phyloP scores from a whole-genome alignment of 192 early-diverging fungal species.

The Funneliformis geosporum region DNA sequence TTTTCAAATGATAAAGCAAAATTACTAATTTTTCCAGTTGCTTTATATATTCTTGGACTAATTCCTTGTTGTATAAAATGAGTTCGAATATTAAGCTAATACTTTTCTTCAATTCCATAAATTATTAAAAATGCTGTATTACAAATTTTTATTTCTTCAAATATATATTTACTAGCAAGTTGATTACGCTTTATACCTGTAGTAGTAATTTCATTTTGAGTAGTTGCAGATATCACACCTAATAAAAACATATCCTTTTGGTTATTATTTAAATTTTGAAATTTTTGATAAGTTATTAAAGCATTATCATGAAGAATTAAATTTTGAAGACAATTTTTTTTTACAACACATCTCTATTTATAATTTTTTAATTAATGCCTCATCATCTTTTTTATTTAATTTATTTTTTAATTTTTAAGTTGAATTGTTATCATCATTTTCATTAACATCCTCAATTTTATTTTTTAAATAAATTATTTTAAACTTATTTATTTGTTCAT shows the following conservation, averaged over 20 bases:
- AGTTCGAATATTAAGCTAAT: background rate
- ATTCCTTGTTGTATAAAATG: background rate
- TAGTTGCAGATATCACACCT: background rate
- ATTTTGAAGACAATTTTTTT: background rate
- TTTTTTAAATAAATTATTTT: no score
- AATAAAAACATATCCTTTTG: background rate
- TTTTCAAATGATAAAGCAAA: background rate
- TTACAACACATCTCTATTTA: background rate
- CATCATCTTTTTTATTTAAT: no score
- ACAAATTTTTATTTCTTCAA: background rate
- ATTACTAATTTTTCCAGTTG: background rate
- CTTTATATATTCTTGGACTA: constrained; percentile 1
- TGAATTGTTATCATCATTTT: no score
- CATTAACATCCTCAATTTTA: no score
- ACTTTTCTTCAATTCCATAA: background rate
- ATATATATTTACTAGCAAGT: background rate
- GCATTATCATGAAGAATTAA: background rate
- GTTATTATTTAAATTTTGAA: background rate
- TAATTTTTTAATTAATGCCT: background rate
- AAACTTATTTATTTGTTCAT: no score
- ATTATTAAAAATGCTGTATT: background rate
- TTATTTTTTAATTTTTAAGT: no score
- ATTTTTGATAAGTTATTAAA: background rate
- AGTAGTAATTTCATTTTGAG: background rate
- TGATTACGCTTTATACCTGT: background rate